Conservation (phyloP, 495 filamentous ascomycete species). For the Penicillium macrosclerotiorum region DNA sequence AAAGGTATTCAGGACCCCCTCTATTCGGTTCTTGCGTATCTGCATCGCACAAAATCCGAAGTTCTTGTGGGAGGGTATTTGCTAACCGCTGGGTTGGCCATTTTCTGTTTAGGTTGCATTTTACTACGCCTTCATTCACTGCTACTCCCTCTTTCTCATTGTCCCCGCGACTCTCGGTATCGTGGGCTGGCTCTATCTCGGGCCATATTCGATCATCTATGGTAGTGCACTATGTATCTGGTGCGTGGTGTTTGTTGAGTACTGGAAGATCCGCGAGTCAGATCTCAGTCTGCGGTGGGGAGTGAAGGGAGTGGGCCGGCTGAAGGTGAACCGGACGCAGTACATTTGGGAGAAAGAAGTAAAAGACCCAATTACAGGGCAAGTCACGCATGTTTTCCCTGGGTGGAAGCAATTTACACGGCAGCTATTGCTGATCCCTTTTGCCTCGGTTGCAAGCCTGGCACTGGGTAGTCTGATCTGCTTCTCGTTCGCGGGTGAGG, state of each 20-base stretch:
- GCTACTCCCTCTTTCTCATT: slow-evolving; percentile 82
- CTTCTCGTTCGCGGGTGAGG: slow-evolving; percentile 81
- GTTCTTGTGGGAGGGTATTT: too few relatives aligned
- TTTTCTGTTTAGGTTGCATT: slow-evolving; percentile 62
- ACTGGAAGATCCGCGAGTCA: slow-evolving; percentile 90
- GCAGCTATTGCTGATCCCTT: slow-evolving; percentile 83
- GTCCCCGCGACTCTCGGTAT: slow-evolving; percentile 78
- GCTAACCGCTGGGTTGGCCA: neutral
- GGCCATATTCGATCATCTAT: slow-evolving; percentile 79
- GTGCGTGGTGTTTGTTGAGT: slow-evolving; percentile 89
- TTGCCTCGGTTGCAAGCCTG: slow-evolving; percentile 69
- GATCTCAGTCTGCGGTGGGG: slow-evolving; percentile 92
- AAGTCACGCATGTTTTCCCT: slow-evolving; percentile 72
- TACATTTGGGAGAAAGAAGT: slow-evolving; percentile 76
- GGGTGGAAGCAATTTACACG: slow-evolving; percentile 69
- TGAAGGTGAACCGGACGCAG: slow-evolving; percentile 73
- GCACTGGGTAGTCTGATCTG: slow-evolving; percentile 78
- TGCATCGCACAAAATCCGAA: too few relatives aligned
- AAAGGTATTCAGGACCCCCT: too few relatives aligned
- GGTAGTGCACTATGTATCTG: slow-evolving; percentile 74
- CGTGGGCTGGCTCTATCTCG: slow-evolving; percentile 71
- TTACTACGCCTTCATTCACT: slow-evolving; percentile 93
- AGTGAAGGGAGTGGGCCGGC: slow-evolving; percentile 75
- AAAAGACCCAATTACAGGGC: slow-evolving; percentile 78
- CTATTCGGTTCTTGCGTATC: too few relatives aligned